Base-by-base conservation (phyloP, 2,329 filamentous ascomycete genomes). In the Coleophoma crateriformis region DNA sequence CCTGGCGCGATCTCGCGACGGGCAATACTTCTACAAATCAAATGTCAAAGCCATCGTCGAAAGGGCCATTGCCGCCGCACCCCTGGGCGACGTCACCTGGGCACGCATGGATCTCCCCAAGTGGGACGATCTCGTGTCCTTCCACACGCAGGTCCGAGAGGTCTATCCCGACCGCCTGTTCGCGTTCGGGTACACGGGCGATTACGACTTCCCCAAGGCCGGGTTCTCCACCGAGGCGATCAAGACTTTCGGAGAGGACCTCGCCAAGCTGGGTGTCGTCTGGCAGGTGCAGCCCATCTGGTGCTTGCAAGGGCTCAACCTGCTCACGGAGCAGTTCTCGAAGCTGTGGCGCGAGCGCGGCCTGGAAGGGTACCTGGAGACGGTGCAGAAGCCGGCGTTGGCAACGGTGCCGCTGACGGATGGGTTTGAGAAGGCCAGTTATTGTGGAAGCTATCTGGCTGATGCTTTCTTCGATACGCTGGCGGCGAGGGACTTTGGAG, bases 251-350 rank as follows among this genome's bases (percentile, higher is more conserved):
- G 62, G 58, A 20, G 52, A 54, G 22, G 65, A 68, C 44, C 45
- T 70, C 48, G 66, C 68, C 48, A 66, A 67, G 54, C 58, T 68
- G 52, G 64, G 67, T 8, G 57, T 71, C 7, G 64, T 66, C 4
- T 71, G 67, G 68, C 68, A 71, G 49, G 66, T 71, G 1, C 68
- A 71, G 61, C 69, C 68, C 2, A 68, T 71, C 47, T 70, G 66
- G 64, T 58, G 58, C 20, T 46, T 68, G 12, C 63, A 66, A 39
- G 68, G 68, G 0, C 50, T 69, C 15, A 68, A 68, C 49, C 54
- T 65, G 47, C 55, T 58, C 14, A 62, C 65, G 4, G 64, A 68
- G 46, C 56, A 63, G 52, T 67, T 68, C 54, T 58, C 59, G 13
- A 59, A 64, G 52, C 50, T 63, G 46, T 70, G 64, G 66, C 57